Evolutionary conservation across 2,329 filamentous ascomycete species (phyloP), one percentile per base, ranked within the genome.

Genomic region (Helminthosporium solani): DNA sequence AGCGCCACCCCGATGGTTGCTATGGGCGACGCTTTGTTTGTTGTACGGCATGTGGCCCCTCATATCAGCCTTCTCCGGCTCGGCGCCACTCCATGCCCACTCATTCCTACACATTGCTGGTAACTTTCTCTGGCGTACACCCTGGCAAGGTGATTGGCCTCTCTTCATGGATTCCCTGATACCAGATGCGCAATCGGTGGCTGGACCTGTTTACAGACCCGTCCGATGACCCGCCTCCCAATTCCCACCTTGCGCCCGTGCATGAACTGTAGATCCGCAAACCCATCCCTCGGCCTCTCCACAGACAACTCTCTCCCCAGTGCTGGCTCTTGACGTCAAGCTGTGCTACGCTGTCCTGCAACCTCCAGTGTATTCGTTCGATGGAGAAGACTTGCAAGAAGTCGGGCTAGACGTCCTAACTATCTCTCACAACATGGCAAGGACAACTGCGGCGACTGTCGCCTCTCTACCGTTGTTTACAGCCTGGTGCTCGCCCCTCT

Each of bases 141-240:
- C 36, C 50, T 25, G 11, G 11, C 20, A 9, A 6, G 27, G 7
- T 43, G 12, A 58, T 58, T 58, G 53, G 56, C 23, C 28, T 42
- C 30, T 3, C 9, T 19, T 7, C 36, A 27, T 60, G 54, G 50
- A 49, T 41, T 42, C 43, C 27, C 27, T 27, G 33, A 33, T 52
- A 57, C 47, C 39, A 25, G 23, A 56, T 58, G 56, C 56, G 61
- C 54, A 57, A 61, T 51, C 47, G 48, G 44, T 52, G 50, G 52
- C 47, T 55, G 57, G 62, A 53, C 51, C 61, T 68, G 61, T 68
- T 68, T 64, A 66, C 56, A 48, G 62, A 57, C 61, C 58, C 7
- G 12, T 7, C 39, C 49, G 34, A 46, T 49, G 25, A 46, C 63
- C 60, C 59, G 60, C 62, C 60, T 59, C 62, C 61, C 58, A 60